Conservation (phyloP, 148 eudicot genomes). For the Pharnaceum exiguum region DNA sequence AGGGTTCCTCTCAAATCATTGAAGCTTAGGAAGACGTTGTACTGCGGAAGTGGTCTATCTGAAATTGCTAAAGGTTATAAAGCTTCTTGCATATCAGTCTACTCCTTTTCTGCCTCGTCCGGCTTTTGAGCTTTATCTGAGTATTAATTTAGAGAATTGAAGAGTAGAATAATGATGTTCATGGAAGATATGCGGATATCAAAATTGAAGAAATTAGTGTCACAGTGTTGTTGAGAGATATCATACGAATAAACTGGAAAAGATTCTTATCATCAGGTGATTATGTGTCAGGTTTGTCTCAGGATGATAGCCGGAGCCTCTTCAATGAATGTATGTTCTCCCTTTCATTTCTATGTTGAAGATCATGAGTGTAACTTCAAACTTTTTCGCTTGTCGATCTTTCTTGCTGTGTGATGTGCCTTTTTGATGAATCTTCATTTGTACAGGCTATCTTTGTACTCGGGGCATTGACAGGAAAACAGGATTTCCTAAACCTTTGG, state of each 20-base stretch:
- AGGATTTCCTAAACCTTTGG: too few species aligned
- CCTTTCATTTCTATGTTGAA: background rate
- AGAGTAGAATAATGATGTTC: too few species aligned
- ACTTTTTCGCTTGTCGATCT: too few species aligned
- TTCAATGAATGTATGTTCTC: conserved; percentile 14
- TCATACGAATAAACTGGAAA: background rate
- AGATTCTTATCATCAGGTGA: background rate
- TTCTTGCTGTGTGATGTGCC: too few species aligned
- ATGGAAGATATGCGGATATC: too few species aligned
- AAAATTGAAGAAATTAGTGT: background rate
- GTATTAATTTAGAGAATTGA: background rate
- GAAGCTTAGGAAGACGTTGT: conserved; percentile 6
- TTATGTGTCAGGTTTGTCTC: conserved; percentile 11
- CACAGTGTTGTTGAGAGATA: background rate
- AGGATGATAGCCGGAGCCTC: conserved; percentile 8
- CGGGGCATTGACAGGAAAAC: too few species aligned
- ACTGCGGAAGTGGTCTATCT: conserved; percentile 15
- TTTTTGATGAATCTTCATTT: too few species aligned
- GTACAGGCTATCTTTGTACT: too few species aligned
- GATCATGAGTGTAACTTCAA: too few species aligned
- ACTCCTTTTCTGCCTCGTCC: background rate
- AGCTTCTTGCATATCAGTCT: background rate
- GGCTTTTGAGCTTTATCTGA: background rate
- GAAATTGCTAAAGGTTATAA: conserved; percentile 14
- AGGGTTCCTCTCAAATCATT: conserved; percentile 16